Conservation (phyloP, 176 grass and related monocot species). For the Guadua angustifolia region DNA sequence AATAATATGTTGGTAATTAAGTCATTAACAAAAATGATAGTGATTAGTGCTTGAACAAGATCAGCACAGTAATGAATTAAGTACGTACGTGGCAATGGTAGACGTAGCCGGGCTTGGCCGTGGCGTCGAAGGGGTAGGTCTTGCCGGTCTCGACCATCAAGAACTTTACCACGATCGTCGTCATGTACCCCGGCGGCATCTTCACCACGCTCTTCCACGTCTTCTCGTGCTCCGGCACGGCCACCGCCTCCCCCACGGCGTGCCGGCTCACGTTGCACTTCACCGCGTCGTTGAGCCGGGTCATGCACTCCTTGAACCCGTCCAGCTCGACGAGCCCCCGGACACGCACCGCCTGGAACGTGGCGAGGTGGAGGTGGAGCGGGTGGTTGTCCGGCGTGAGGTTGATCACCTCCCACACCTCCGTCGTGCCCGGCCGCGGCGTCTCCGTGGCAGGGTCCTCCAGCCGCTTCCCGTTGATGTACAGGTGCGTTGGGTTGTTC, state of each 20-base stretch:
- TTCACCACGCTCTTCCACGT: slow-evolving; percentile 85
- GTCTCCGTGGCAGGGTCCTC: slow-evolving; percentile 78
- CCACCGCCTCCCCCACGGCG: slow-evolving; percentile 45
- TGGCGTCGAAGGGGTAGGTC: slow-evolving; percentile 72
- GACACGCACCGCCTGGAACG: slow-evolving; percentile 52
- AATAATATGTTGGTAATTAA: background rate
- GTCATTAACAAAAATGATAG: background rate
- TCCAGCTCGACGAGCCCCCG: slow-evolving; percentile 29
- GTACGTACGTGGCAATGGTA: slow-evolving; percentile 78
- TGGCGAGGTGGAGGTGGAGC: slow-evolving; percentile 71
- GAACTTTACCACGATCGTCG: slow-evolving; percentile 68
- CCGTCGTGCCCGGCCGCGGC: slow-evolving; percentile 53
- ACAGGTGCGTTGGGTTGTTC: slow-evolving; percentile 58
- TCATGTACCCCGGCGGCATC: slow-evolving; percentile 61
- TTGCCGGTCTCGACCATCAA: slow-evolving; percentile 58
- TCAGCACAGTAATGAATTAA: background rate
- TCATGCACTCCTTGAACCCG: slow-evolving; percentile 56
- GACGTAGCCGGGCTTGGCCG: slow-evolving; percentile 75
- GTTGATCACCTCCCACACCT: slow-evolving; percentile 87
- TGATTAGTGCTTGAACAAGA: background rate
- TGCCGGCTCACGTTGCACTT: slow-evolving; percentile 55
- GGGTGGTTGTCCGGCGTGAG: slow-evolving; percentile 81
- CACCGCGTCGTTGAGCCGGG: slow-evolving; percentile 53
- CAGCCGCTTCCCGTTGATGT: slow-evolving; percentile 73
- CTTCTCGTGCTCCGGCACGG: slow-evolving; percentile 61